Evolutionary conservation across 2,329 filamentous ascomycete species (phyloP), one percentile per base, ranked within the genome.

Genomic region (Beauveria varroae): DNA sequence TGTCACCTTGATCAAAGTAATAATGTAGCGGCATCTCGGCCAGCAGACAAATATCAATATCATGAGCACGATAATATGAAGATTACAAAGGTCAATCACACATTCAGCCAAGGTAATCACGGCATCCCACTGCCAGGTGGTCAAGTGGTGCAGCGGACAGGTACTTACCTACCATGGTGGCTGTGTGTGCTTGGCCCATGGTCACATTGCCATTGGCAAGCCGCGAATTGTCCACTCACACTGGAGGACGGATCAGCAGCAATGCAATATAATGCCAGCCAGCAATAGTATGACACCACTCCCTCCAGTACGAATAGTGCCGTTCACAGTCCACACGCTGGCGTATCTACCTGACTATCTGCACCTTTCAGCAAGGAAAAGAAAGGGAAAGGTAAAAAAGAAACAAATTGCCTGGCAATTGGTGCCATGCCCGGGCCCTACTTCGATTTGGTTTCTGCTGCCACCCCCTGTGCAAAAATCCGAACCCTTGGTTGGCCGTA

Each of bases 241-340:
- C 53, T 37, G 34, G 10, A 37, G n/a, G 44, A 47, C n/a, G 44
- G 43, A n/a, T 50, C 46, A 50, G 20, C 46, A 16, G 24, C 46
- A 24, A 50, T 50, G 46, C 46, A 50, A 50, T 28, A 22, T 37
- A 40, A 40, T 37, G 50, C 50, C n/a, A 53, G 10, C n/a, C 24
- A 57, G 26, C 54, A 57, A 57, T 47, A 57, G 26, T 12, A 54
- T 54, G 37, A 43, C 52, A 54, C 52, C 52, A 57, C 41, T 57
- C 26, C 51, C 30, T 52, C 50, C 9, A 14, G 14, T 24, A 10
- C 53, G 24, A 22, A 10, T 10, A 8, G 8, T 24, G 14, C 16
- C 18, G 47, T 50, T 26, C 47, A 28, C 46, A 49, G 40, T 50
- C 5, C 22, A 22, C 14, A 50, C 41, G 12, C 20, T 5, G 20